Evolutionary conservation across 1,139 yeast genomes (phyloP), one percentile per base, ranked within the genome.

Genomic region (Kodamaea anthophila): DNA sequence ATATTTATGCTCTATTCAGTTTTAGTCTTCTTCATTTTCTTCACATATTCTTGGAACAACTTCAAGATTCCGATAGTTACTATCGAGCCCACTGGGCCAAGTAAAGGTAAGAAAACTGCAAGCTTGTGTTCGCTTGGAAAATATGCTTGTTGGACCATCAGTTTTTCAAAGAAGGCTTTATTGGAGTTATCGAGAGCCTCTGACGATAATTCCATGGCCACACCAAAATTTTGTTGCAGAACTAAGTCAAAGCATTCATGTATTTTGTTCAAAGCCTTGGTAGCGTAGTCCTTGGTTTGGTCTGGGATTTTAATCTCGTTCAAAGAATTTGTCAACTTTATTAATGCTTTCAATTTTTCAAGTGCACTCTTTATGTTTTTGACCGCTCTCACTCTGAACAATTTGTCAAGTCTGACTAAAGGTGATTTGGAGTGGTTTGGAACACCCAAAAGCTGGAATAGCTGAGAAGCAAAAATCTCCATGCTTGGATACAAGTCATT

Each of bases 111-210:
- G 42, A 87, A 91, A 0, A 91, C 95, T 0, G 97, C 97, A 47
- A 88, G 64, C 50, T 86, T 87, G 51, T 91, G 97, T 49, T 88
- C 96, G 41, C 85, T 88, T 0, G 97, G 97, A 64, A 88, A 87
- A 47, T 83, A 87, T 28, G 83, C 84, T 49, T 88, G 96, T 47
- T 86, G 95, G 6, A 88, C 91, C 94, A 91, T 88, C 53, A 82
- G 88, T 45, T 84, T 83, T 42, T 88, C 94, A 52, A 88, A 91
- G 47, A 91, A 88, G 0, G 96, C 96, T 22, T 64, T 60, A 44
- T 86, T 83, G 1, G 94, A 77, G 20, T 61, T 53, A 23, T 60
- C 52, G 18, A 74, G 62, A 5, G 91, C 76, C 12, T 53, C 47
- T 9, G 79, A 74, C 1, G 94, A 76, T 13, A 59, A 51, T 1